A percentile compares a stretch with the other conserved stretches of the same genome.
Conservation (phyloP, 805 yeast species). For the Diddensiella caesifluorescens region DNA sequence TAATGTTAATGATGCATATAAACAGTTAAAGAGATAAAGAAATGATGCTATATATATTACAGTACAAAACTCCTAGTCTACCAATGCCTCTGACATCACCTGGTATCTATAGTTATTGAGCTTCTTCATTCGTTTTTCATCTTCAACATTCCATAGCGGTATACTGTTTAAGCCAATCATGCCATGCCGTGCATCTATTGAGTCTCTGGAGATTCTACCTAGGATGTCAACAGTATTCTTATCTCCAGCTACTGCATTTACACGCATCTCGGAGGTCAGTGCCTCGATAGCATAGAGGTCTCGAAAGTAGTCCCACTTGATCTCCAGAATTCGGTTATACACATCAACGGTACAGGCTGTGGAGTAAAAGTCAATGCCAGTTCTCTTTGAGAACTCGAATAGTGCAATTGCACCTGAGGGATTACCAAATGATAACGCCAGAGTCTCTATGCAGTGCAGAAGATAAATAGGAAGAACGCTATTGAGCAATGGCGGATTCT, state of each 20-base stretch:
- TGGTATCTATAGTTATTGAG: constrained; percentile 22
- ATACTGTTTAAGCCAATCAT: constrained; percentile 19
- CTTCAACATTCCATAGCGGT: constrained; percentile 30
- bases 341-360: constrained; percentile 37
- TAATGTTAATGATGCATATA: no score
- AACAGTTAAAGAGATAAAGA: background rate
- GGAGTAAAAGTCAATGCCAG: constrained; percentile 34
- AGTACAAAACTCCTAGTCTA: no score
- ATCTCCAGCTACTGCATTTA: constrained; percentile 38
- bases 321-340: constrained; percentile 34
- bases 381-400: constrained; percentile 34
- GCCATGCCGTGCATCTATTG: constrained; percentile 25
- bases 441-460: constrained; percentile 17
- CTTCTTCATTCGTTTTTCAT: constrained; percentile 22
- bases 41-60: no score
- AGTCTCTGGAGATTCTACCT: constrained; percentile 24
- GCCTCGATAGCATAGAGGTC: constrained; percentile 35
- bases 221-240: constrained; percentile 32
- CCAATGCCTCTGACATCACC: no score
- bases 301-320: constrained; percentile 38
- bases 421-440: constrained; percentile 25
- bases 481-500: constrained; percentile 13
- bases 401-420: constrained; percentile 34
- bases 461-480: constrained; percentile 19
- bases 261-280: constrained; percentile 37